Percentiles rank a stretch among this genome's conserved stretches.
phyloP scores from a whole-genome alignment of 2,329 filamentous ascomycete genomes.

The Hypoxylon sp. region DNA sequence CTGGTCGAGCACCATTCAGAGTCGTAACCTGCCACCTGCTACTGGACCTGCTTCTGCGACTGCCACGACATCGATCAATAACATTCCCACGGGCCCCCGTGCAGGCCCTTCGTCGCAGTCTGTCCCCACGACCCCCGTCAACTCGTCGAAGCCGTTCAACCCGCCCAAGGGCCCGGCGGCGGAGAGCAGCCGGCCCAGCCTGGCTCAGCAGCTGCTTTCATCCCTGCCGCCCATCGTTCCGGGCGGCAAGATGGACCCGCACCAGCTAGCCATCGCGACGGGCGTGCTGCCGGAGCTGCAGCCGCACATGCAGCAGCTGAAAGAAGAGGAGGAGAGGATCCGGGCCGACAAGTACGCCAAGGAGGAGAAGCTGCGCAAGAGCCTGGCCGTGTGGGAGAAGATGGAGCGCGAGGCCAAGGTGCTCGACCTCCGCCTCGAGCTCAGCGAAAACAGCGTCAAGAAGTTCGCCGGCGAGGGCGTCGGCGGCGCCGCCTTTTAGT shows the following conservation, averaged over 20 bases:
- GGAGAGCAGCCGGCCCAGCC: constrained; percentile 49
- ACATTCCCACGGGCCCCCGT: constrained; percentile 44
- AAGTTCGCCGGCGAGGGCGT: constrained; percentile 64
- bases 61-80: constrained; percentile 46
- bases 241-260: constrained; percentile 62
- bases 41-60: constrained; percentile 50
- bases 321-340: constrained; percentile 65
- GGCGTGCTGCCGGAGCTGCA: constrained; percentile 63
- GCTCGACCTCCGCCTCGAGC: constrained; percentile 63
- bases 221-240: constrained; percentile 61
- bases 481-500: constrained; percentile 62
- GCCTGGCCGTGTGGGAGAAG: constrained; percentile 61
- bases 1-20: constrained; percentile 49
- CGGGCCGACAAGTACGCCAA: constrained; percentile 61
- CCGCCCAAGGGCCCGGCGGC: constrained; percentile 63
- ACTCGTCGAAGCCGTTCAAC: constrained; percentile 59
- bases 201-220: constrained; percentile 61
- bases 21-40: constrained; percentile 41
- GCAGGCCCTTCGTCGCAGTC: constrained; percentile 44
- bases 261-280: constrained; percentile 52
- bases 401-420: constrained; percentile 62
- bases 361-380: constrained; percentile 63
- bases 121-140: constrained; percentile 50
- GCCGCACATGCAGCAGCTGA: constrained; percentile 60
- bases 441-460: constrained; percentile 64